Base-by-base conservation (phyloP, 495 filamentous ascomycete species). In the Penicillium canariense region DNA sequence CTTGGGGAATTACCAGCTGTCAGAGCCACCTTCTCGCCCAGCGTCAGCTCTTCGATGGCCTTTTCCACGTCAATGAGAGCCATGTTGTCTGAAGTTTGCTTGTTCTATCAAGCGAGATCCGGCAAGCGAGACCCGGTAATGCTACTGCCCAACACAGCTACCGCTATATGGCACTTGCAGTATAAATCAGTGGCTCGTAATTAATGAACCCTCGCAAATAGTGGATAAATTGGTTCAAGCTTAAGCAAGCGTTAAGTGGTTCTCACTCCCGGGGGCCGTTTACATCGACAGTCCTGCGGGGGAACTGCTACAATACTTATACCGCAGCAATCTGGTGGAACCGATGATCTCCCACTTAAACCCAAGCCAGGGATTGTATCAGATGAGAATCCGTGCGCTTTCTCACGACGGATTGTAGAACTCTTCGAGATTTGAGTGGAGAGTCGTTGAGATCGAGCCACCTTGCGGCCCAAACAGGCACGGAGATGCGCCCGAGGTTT, bases 11-110 rank as follows among this genome's bases (percentile, higher is more conserved):
- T 66, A 83, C 82, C 83, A 18, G 81, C 76, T 44, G 84, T 75
- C 20, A 88, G 74, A 31, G 80, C 81, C 15, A 83, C 75, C 63
- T 88, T 87, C 66, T 88, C 84, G 9, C 74, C 74, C 40, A 81
- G 65, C 5, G 77, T 83, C 44, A 88, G 78, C 75, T 86, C 78
- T 54, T 79, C 74, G 38, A 88, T 75, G 11, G 81, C 69, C 54
- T 81, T 76, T 56, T 87, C 84, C 32, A 88, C 81, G 54, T 87
- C 74, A 40, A 87, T 74, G 45, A 77, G 77, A 48, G 76, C 73
- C 80, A 87, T 87, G 54, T 36, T 63, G 46, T 50, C 2, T 40
- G 27, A 25, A 30, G 14, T 25, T n/a, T n/a, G n/a, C n/a, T n/a
- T n/a, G n/a, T n/a, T n/a, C n/a, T n/a, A n/a, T n/a, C n/a, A n/a